Evolutionary conservation across 208 protist genomes (phyloP).

Genomic region (Porcisia hertigi): DNA sequence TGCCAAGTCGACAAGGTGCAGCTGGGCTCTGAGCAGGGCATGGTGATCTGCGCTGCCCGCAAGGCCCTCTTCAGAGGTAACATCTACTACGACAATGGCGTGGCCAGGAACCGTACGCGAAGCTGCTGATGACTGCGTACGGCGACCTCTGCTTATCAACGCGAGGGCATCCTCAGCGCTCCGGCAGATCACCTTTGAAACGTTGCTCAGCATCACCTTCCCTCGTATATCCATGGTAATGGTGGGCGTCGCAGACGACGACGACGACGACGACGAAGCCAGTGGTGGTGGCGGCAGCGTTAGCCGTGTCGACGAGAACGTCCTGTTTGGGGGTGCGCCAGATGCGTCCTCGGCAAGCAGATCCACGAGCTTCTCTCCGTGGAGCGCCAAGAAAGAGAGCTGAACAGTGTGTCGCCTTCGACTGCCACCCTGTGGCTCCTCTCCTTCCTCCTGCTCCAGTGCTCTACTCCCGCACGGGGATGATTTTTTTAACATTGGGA

Average conservation of each 20-base stretch:
- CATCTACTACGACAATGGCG: constrained; percentile 81
- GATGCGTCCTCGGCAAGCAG: constrained; percentile 13
- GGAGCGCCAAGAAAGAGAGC: constrained; percentile 18
- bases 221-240: constrained; percentile 27
- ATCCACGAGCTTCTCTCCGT: constrained; percentile 23
- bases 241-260: constrained; percentile 3
- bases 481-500: not conserved
- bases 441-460: not conserved
- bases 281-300: not conserved
- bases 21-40: constrained; percentile 33
- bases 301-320: not conserved
- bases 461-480: not conserved
- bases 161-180: constrained; percentile 9
- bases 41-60: constrained; percentile 30
- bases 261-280: not conserved
- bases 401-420: constrained; percentile 2
- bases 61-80: constrained; percentile 29
- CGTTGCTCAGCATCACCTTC: constrained; percentile 10
- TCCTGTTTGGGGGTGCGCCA: not conserved
- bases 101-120: constrained; percentile 34
- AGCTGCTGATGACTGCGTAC: not conserved
- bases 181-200: constrained; percentile 6
- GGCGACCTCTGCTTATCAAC: constrained; percentile 2
- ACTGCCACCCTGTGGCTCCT: not conserved
- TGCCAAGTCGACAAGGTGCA: constrained; percentile 94